Conservation (phyloP, 2,329 filamentous ascomycete genomes). For the Parastagonospora nodorum region DNA sequence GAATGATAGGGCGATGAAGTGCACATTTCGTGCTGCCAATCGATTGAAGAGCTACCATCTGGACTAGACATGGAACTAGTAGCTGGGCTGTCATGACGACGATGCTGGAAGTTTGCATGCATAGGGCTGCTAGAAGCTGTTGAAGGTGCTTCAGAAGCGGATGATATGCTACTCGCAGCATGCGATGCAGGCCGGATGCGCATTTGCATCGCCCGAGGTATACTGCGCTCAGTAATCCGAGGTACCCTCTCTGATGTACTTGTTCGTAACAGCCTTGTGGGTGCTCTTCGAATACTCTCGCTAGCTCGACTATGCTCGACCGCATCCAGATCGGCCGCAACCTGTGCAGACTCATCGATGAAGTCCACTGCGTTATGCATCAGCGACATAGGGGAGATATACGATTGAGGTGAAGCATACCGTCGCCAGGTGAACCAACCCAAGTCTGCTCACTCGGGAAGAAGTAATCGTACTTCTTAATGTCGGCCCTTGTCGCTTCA, state of each 20-base stretch:
- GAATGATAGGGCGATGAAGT: not conserved
- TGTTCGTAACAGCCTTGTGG: constrained; percentile 1
- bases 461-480: constrained; percentile 33
- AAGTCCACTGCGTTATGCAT: constrained; percentile 18
- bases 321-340: constrained; percentile 15
- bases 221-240: not conserved
- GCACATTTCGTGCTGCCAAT: constrained; percentile 6
- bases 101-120: constrained; percentile 1
- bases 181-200: not conserved
- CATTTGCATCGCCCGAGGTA: not conserved
- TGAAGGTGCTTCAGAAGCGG: not conserved
- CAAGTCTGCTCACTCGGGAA: constrained; percentile 21
- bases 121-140: not conserved
- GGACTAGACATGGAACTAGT: constrained; percentile 11
- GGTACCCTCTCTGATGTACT: constrained; percentile 3
- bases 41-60: constrained; percentile 4
- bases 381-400: not conserved
- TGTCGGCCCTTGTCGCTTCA: constrained; percentile 22
- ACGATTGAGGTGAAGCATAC: constrained; percentile 10
- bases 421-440: constrained; percentile 15
- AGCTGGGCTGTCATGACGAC: constrained; percentile 9
- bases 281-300: constrained; percentile 4
- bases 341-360: constrained; percentile 19
- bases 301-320: not conserved
- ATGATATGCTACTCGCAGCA: not conserved